phyloP scores from a whole-genome alignment of 2,329 filamentous ascomycete species.

The Tympanopsis confertula region DNA sequence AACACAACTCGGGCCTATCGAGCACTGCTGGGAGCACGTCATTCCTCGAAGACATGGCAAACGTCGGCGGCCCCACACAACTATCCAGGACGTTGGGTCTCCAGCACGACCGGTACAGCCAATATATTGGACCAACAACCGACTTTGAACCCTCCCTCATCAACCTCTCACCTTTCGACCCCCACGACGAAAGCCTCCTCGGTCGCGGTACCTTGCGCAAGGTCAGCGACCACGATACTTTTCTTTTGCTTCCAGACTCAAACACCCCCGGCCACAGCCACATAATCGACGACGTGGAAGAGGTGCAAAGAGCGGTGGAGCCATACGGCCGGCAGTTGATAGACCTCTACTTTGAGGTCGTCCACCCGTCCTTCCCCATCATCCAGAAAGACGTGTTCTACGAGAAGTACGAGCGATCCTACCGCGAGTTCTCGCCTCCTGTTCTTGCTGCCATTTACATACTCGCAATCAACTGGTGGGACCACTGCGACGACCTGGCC shows the following conservation, averaged over 20 bases:
- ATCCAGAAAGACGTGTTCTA: constrained; percentile 71
- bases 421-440: constrained; percentile 64
- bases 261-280: constrained; percentile 63
- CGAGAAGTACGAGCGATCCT: constrained; percentile 64
- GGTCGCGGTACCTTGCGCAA: constrained; percentile 59
- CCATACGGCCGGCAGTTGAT: constrained; percentile 69
- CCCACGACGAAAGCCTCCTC: constrained; percentile 67
- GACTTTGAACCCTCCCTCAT: constrained; percentile 77
- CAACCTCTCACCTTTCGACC: constrained; percentile 69
- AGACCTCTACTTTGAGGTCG: constrained; percentile 69
- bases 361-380: constrained; percentile 74
- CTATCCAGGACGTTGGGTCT: constrained; percentile 63
- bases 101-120: constrained; percentile 67
- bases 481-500: constrained; percentile 57
- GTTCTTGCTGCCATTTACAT: constrained; percentile 74
- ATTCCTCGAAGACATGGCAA: constrained; percentile 59
- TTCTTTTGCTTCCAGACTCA: constrained; percentile 67
- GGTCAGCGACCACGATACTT: constrained; percentile 68
- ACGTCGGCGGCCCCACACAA: constrained; percentile 48
- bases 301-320: constrained; percentile 64
- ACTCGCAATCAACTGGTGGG: constrained; percentile 80
- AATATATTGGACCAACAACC: constrained; percentile 73
- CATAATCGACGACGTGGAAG: constrained; percentile 54
- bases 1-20: constrained; percentile 45
- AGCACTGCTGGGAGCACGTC: constrained; percentile 51